Evolutionary conservation across 371 early-diverging fungal species (phyloP).

Genomic region (Chytridiales sp.): DNA sequence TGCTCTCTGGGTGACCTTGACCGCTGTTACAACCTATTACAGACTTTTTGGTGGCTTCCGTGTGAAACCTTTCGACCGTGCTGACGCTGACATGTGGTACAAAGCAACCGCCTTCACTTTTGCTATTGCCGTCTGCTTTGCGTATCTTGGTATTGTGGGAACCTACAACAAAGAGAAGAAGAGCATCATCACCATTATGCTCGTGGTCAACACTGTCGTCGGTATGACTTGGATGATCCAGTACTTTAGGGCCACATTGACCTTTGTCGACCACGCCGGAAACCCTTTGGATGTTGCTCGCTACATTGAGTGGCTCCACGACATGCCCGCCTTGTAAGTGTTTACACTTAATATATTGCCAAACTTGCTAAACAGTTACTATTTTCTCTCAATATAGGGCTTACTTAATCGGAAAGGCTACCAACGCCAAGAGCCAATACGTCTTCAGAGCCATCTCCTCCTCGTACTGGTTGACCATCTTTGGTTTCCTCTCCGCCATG

Average conservation of each 20-base stretch:
- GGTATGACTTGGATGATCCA: slow-evolving; percentile 18
- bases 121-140: slow-evolving; percentile 19
- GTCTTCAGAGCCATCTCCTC: slow-evolving; percentile 5
- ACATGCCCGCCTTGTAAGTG: slow-evolving; percentile 11
- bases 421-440: slow-evolving; percentile 8
- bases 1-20: slow-evolving; percentile 18
- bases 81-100: slow-evolving; percentile 21
- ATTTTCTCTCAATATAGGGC: not conserved
- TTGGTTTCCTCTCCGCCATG: slow-evolving; percentile 5
- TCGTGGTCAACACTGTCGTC: slow-evolving; percentile 16
- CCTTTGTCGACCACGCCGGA: slow-evolving; percentile 11
- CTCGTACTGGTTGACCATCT: not conserved
- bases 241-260: slow-evolving; percentile 1
- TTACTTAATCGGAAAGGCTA: slow-evolving; percentile 6
- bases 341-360: slow-evolving; percentile 1
- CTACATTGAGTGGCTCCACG: slow-evolving; percentile 7
- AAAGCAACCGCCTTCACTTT: slow-evolving; percentile 18
- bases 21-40: slow-evolving; percentile 7
- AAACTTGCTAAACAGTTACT: no score
- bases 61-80: slow-evolving; percentile 19
- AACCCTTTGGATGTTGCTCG: slow-evolving; percentile 7
- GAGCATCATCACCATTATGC: slow-evolving; percentile 15
- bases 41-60: slow-evolving; percentile 21
- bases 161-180: slow-evolving; percentile 19
- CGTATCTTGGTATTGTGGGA: slow-evolving; percentile 18